phyloP scores from a whole-genome alignment of 2,329 filamentous ascomycete genomes.

The Fusarium sp. region DNA sequence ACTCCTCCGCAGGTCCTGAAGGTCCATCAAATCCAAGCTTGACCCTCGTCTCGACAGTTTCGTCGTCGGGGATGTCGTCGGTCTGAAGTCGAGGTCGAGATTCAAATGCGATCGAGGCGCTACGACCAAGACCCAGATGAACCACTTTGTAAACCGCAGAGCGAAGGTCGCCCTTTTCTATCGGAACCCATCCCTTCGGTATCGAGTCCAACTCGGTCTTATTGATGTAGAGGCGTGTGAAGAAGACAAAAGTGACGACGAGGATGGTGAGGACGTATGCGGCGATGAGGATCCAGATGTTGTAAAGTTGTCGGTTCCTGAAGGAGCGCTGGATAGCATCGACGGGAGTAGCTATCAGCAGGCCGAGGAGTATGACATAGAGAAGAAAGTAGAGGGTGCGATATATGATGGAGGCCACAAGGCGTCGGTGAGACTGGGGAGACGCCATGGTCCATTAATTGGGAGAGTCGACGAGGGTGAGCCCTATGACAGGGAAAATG shows the following conservation, averaged over 20 bases:
- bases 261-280: constrained; percentile 80
- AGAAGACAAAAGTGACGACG: constrained; percentile 81
- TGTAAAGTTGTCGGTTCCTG: constrained; percentile 74
- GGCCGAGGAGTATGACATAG: constrained; percentile 76
- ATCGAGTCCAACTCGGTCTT: constrained; percentile 83
- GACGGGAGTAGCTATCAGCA: constrained; percentile 83
- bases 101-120: constrained; percentile 84
- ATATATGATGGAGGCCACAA: constrained; percentile 85
- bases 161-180: constrained; percentile 86
- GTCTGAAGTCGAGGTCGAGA: constrained; percentile 48
- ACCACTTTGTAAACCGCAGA: constrained; percentile 83
- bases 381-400: constrained; percentile 81
- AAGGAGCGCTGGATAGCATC: constrained; percentile 86
- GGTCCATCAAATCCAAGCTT: constrained; percentile 49
- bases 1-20: constrained; percentile 51
- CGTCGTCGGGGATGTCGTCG: constrained; percentile 30
- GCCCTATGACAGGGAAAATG: constrained; percentile 24
- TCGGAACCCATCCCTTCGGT: constrained; percentile 86
- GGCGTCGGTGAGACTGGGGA: constrained; percentile 58
- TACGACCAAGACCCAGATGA: constrained; percentile 76
- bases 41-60: constrained; percentile 31
- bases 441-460: constrained; percentile 40
- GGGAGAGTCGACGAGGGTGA: constrained; percentile 8
- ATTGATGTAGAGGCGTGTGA: constrained; percentile 87
- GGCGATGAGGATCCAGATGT: constrained; percentile 84